Evolutionary conservation across 768 basidiomycete species (phyloP).

Genomic region (Boletus rufocinnamomeus): DNA sequence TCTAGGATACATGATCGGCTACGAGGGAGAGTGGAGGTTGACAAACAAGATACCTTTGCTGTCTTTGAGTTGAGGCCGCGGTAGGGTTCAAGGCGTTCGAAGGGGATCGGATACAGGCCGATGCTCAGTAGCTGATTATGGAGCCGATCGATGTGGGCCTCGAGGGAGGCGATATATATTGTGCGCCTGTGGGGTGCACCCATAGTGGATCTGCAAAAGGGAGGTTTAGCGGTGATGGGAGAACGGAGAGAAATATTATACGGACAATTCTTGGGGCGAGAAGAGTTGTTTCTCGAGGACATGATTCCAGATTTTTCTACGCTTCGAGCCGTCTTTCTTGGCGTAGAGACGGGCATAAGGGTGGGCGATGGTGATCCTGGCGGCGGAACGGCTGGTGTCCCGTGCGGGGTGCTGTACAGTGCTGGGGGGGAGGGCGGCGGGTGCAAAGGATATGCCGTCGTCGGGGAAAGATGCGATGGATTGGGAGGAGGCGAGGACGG

Average conservation of each 20-base stretch:
- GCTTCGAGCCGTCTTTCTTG: slow-evolving; percentile 62
- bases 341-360: slow-evolving; percentile 72
- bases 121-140: slow-evolving; percentile 58
- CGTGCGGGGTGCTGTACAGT: slow-evolving; percentile 22
- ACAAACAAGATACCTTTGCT: slow-evolving; percentile 54
- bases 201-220: slow-evolving; percentile 52
- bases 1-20: slow-evolving; percentile 39
- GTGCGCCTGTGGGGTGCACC: slow-evolving; percentile 68
- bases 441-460: slow-evolving; percentile 24
- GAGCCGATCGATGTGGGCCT: slow-evolving; percentile 69
- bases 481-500: slow-evolving; percentile 1
- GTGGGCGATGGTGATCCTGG: slow-evolving; percentile 48
- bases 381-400: slow-evolving; percentile 18
- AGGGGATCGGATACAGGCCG: slow-evolving; percentile 57
- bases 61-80: slow-evolving; percentile 76
- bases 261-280: slow-evolving; percentile 64
- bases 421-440: not conserved
- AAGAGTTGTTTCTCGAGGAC: slow-evolving; percentile 74
- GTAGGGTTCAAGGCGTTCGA: slow-evolving; percentile 59
- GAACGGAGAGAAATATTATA: slow-evolving; percentile 5
- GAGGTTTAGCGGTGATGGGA: not conserved
- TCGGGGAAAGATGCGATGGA: slow-evolving; percentile 23
- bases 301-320: slow-evolving; percentile 77
- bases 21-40: not conserved
- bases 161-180: slow-evolving; percentile 72